These are phyloP conservation scores for Pyrus bretschneideri DNA, from an alignment of 306 rosid species.

Conservation along the genomic window DNA sequence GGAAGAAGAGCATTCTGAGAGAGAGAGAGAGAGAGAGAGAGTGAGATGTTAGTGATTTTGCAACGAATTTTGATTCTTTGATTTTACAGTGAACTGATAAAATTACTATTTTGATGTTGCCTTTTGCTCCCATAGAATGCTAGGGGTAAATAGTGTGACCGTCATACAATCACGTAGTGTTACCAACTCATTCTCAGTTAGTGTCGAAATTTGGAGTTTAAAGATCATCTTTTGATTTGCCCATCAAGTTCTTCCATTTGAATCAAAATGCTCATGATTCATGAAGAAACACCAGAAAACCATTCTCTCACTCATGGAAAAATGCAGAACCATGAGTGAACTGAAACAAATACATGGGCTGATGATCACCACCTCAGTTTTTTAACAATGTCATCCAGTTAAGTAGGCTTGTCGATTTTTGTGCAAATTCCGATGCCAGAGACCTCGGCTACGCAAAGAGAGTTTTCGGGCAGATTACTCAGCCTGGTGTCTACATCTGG, in stretches of 20 bases:
- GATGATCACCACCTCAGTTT: neutral
- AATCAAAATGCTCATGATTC: neutral
- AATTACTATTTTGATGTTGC: neutral
- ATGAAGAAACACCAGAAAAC: constrained; percentile 36
- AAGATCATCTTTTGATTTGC: neutral
- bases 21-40: neutral
- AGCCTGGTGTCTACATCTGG: no score
- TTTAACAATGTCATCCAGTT: no score
- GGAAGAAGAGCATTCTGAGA: constrained; percentile 24
- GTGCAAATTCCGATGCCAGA: no score
- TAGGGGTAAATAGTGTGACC: accelerated
- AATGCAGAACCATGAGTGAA: constrained; percentile 44
- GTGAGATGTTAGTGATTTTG: neutral
- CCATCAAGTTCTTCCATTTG: neutral
- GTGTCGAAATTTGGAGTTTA: neutral
- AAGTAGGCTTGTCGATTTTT: no score
- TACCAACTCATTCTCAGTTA: no score
- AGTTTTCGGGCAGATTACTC: no score
- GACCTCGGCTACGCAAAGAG: no score
- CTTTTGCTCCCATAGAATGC: neutral
- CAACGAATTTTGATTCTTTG: neutral
- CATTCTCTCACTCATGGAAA: constrained; percentile 40
- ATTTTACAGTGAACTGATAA: neutral
- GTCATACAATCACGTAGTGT: neutral
- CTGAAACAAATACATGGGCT: constrained; percentile 47